A percentile compares a stretch with the other conserved stretches of the same genome.
phyloP scores from a whole-genome alignment of 139 green algal genomes.

The Dunaliella sp. region DNA sequence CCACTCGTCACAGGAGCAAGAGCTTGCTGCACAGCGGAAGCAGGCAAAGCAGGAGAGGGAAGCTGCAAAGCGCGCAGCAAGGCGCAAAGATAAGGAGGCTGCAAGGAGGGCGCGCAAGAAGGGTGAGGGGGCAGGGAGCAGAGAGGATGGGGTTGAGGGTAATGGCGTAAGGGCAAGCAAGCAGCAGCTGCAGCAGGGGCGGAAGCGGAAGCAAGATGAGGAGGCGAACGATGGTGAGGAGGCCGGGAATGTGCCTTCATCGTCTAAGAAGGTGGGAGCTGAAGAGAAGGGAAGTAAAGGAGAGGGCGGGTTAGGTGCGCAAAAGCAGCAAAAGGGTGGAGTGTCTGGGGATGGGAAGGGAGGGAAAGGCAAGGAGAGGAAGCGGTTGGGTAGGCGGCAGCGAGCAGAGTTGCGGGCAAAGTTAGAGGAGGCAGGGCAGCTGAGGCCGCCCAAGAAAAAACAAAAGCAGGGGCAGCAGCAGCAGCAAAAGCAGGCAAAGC shows the following conservation, averaged over 20 bases:
- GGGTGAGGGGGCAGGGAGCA: not conserved
- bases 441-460: not conserved
- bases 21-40: not conserved
- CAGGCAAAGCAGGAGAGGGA: not conserved
- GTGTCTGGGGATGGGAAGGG: not conserved
- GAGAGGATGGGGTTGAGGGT: no score
- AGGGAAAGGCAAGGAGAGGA: conserved; percentile 5
- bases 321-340: no score
- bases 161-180: no score
- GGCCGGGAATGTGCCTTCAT: no score
- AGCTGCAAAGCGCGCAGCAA: not conserved
- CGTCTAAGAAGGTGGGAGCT: no score
- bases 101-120: no score
- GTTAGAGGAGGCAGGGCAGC: not conserved
- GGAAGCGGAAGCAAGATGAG: no score
- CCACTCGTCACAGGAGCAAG: not conserved
- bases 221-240: no score
- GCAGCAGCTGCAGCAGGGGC: no score
- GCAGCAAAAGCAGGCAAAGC: not conserved
- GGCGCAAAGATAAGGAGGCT: not conserved
- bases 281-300: no score
- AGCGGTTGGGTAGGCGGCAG: conserved; percentile 28
- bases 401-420: conserved; percentile 1
- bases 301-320: no score
- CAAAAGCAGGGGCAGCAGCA: not conserved